A percentile compares a stretch with the other conserved stretches of the same genome.
Evolutionary conservation across 1,284 basidiomycete genomes (phyloP).

Genomic region (Megacollybia platyphylla): DNA sequence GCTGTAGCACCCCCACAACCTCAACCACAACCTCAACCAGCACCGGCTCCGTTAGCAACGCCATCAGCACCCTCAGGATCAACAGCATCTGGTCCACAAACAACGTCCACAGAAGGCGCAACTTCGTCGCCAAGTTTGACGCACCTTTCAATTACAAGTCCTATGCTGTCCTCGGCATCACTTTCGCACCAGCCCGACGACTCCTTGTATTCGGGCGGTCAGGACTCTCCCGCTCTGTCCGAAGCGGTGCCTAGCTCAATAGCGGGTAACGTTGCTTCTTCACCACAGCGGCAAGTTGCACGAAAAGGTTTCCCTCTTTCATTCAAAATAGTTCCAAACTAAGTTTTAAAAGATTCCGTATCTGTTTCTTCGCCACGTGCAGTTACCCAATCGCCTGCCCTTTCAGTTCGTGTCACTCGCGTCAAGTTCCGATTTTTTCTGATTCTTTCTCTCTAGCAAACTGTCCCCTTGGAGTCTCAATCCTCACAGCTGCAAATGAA

Average conservation of each 20-base stretch:
- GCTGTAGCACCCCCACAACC: constrained; percentile 29
- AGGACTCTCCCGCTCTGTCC: constrained; percentile 58
- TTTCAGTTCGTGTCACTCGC: constrained; percentile 16
- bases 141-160: constrained; percentile 67
- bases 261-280: constrained; percentile 41
- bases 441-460: constrained; percentile 4
- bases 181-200: constrained; percentile 57
- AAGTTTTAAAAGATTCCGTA: constrained; percentile 18
- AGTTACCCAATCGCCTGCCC: constrained; percentile 22
- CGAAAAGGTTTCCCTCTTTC: constrained; percentile 28
- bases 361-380: constrained; percentile 19
- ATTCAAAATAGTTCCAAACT: constrained; percentile 3
- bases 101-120: constrained; percentile 19
- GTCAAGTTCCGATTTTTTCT: neutral
- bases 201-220: constrained; percentile 55
- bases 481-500: constrained; percentile 21
- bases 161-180: constrained; percentile 67
- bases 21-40: constrained; percentile 18
- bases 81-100: constrained; percentile 15
- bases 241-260: constrained; percentile 49
- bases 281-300: constrained; percentile 28
- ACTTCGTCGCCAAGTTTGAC: constrained; percentile 68
- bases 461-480: constrained; percentile 5
- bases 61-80: constrained; percentile 24
- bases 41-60: constrained; percentile 22